Base-by-base conservation (phyloP, 352 stramenopile species). In the Hyaloperonospora arabidopsidis region DNA sequence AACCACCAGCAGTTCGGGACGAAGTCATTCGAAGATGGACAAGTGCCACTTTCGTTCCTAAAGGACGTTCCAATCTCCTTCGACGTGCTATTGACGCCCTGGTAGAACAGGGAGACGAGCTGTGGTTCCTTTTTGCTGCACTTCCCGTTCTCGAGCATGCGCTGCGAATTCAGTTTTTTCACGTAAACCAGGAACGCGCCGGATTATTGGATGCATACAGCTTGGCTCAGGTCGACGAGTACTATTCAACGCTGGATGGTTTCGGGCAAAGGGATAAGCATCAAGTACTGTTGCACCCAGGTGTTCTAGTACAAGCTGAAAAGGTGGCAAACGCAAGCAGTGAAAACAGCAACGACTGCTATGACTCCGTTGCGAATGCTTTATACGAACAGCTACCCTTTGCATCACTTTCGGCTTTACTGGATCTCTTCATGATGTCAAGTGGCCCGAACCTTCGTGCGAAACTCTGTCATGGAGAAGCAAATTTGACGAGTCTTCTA, bases 401-500 rank as follows among this genome's bases (percentile, higher is more conserved):
- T 1, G 71, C 67, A 0, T 67, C 67, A 2, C 50, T 89, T 25
- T 60, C 61, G 0, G 64, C 84, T 3, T 68, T 67, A 47, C 51
- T 89, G 23, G 79, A 89, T 49, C 60, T 87, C n/a, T 89, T 89
- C 45, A 89, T 89, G 79, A 86, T 86, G 70, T 63, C 72, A 0
- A 49, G 45, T 7, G 79, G 79, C 0, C 79, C 77, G 0, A 89
- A 87, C 56, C 49, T 89, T 41, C 71, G 77, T 21, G 79, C 75
- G 0, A 88, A 90, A 50, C 52, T 90, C 5, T 90, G 79, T 14
- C 79, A 90, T 29, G 79, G 79, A 13, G 75, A 88, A 62, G 63
- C 74, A 0, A 67, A 65, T 62, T 59, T 87, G 17, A 57, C 64
- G 1, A 62, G 51, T 0, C 57, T 86, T 15, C 15, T 52, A 7